A percentile compares a stretch with the other conserved stretches of the same genome.
These are phyloP conservation scores for Jaenimonas drosophilae DNA, from an alignment of 208 protist species.

Conservation along the genomic window DNA sequence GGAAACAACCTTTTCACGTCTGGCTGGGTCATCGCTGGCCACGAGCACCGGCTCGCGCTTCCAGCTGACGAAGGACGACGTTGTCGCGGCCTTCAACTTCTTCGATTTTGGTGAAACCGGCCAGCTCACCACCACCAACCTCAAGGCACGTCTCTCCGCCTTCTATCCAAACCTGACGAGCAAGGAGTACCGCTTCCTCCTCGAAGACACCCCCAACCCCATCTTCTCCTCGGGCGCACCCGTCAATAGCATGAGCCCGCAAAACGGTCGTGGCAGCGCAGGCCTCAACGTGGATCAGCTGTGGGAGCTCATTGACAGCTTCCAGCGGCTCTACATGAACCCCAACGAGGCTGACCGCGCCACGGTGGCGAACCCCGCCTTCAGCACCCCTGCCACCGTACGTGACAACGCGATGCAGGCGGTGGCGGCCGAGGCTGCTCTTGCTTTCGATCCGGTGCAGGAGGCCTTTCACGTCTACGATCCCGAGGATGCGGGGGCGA, in stretches of 20 bases:
- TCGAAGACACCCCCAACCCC: constrained; percentile 43
- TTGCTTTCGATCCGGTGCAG: constrained; percentile 60
- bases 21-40: no score
- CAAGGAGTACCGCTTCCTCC: constrained; percentile 90
- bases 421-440: constrained; percentile 13
- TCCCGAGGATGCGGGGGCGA: constrained; percentile 58
- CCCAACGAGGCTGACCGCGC: neutral
- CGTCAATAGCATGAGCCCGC: neutral
- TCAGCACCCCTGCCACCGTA: neutral
- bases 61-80: constrained; percentile 65
- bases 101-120: constrained; percentile 82
- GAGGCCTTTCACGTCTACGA: constrained; percentile 91
- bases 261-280: neutral
- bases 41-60: constrained; percentile 14
- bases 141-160: constrained; percentile 83
- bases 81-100: constrained; percentile 88
- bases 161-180: constrained; percentile 90
- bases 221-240: neutral
- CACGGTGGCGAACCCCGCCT: neutral
- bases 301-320: constrained; percentile 81
- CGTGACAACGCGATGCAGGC: neutral
- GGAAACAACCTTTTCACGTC: no score
- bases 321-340: constrained; percentile 31
- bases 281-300: constrained; percentile 79
- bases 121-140: constrained; percentile 61